These are phyloP conservation scores for Botryosphaeria dothidea DNA, from an alignment of 2,329 filamentous ascomycete species.

Conservation along the genomic window DNA sequence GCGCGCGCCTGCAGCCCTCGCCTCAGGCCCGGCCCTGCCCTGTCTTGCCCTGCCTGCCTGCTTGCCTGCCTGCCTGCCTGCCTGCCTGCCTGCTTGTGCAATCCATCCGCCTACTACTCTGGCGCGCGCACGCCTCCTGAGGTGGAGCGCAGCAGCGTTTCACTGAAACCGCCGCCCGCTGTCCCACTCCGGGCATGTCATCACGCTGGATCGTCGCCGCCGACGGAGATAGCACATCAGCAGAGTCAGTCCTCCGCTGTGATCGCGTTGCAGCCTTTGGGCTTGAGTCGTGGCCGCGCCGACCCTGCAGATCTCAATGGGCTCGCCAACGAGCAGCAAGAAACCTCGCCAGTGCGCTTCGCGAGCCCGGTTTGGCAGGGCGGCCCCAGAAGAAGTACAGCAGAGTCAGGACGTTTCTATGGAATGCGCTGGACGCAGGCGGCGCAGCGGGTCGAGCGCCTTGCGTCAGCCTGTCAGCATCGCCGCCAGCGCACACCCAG, in stretches of 20 bases:
- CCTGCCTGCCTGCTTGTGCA: no score
- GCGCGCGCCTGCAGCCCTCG: not conserved
- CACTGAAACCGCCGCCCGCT: slow-evolving; percentile 12
- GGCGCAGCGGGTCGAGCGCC: not conserved
- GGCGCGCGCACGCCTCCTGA: slow-evolving; percentile 7
- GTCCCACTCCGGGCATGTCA: slow-evolving; percentile 10
- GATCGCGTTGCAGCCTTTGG: not conserved
- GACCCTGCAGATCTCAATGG: slow-evolving; percentile 18
- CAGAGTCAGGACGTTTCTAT: not conserved
- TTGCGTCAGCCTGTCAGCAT: slow-evolving; percentile 19
- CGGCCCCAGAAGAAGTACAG: not conserved
- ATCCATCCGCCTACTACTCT: no score
- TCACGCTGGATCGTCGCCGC: not conserved
- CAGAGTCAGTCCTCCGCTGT: slow-evolving; percentile 4
- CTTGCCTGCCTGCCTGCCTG: no score
- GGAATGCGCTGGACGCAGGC: slow-evolving; percentile 4
- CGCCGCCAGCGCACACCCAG: slow-evolving; percentile 9
- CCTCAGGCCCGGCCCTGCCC: not conserved
- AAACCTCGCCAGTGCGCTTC: slow-evolving; percentile 8
- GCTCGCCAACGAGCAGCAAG: not conserved
- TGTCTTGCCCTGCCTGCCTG: not conserved
- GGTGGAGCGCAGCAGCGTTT: slow-evolving; percentile 11
- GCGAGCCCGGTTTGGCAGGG: slow-evolving; percentile 3
- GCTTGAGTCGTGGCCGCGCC: slow-evolving; percentile 4
- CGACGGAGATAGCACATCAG: slow-evolving; percentile 8